These are phyloP conservation scores for Xylariaceae sp. DNA, from an alignment of 2,329 filamentous ascomycete species.

Conservation along the genomic window DNA sequence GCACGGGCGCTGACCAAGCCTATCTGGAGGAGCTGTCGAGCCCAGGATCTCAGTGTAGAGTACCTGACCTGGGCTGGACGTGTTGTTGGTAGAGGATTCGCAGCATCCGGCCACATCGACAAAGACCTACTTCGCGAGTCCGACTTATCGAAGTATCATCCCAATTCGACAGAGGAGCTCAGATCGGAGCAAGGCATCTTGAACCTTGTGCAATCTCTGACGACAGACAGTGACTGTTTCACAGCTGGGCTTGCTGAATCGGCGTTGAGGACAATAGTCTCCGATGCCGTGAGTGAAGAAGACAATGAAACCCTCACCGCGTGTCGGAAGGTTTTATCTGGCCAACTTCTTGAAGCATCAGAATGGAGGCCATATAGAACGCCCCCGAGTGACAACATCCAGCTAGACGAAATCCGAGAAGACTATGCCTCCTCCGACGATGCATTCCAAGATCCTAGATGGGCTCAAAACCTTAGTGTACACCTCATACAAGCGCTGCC, in stretches of 20 bases:
- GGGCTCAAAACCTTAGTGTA: constrained; percentile 56
- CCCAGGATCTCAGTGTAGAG: constrained; percentile 52
- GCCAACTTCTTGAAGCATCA: constrained; percentile 45
- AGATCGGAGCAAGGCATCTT: constrained; percentile 59
- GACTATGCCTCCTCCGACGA: constrained; percentile 28
- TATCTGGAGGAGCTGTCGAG: constrained; percentile 69
- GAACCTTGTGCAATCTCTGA: constrained; percentile 52
- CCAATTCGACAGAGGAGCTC: constrained; percentile 37
- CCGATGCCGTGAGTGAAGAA: constrained; percentile 39
- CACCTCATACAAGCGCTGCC: constrained; percentile 52
- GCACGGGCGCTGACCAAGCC: constrained; percentile 55
- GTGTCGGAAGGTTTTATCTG: constrained; percentile 44
- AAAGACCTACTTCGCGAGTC: constrained; percentile 54
- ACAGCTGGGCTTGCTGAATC: constrained; percentile 55
- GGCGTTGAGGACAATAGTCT: constrained; percentile 49
- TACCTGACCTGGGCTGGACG: constrained; percentile 82
- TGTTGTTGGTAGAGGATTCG: constrained; percentile 77
- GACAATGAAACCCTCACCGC: constrained; percentile 42
- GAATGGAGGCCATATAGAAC: constrained; percentile 49
- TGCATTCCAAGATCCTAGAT: constrained; percentile 40
- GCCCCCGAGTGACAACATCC: constrained; percentile 43
- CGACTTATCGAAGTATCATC: constrained; percentile 41
- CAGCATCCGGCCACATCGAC: constrained; percentile 62
- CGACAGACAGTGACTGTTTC: constrained; percentile 47
- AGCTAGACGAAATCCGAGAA: constrained; percentile 18